phyloP scores from a whole-genome alignment of 2,329 filamentous ascomycete species.

The Fusarium albidum region DNA sequence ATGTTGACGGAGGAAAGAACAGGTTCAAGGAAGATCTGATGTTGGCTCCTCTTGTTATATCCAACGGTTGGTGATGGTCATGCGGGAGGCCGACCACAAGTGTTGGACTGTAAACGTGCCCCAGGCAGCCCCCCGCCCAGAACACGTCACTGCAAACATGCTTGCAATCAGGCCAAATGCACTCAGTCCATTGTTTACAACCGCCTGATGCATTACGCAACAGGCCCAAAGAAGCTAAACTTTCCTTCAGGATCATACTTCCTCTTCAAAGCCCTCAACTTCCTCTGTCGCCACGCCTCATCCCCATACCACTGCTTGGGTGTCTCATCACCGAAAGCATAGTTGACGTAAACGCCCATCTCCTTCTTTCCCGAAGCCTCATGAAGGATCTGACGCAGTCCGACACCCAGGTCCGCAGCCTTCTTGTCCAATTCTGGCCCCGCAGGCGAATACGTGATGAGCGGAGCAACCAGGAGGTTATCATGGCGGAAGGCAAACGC shows the following conservation, averaged over 20 bases:
- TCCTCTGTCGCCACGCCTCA: conserved; percentile 57
- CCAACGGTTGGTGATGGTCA: too few relatives aligned
- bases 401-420: conserved; percentile 27
- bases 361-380: conserved; percentile 9
- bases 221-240: conserved; percentile 56
- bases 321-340: conserved; percentile 57
- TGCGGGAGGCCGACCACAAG: too few relatives aligned
- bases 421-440: conserved; percentile 21
- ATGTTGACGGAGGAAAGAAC: too few relatives aligned
- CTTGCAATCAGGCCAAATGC: too few relatives aligned
- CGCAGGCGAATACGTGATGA: conserved; percentile 32
- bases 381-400: conserved; percentile 29
- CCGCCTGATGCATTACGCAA: too few relatives aligned
- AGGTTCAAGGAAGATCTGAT: too few relatives aligned
- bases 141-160: too few relatives aligned
- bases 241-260: conserved; percentile 56
- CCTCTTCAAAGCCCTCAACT: conserved; percentile 54
- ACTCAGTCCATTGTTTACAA: too few relatives aligned
- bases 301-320: conserved; percentile 54
- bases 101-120: too few relatives aligned
- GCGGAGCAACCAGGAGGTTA: conserved; percentile 34
- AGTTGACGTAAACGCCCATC: conserved; percentile 55
- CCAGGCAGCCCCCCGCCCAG: too few relatives aligned
- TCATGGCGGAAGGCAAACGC: conserved; percentile 37
- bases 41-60: too few relatives aligned